Evolutionary conservation across 2,329 filamentous ascomycete genomes (phyloP), one percentile per base, ranked within the genome.

Genomic region (Colletotrichum truncatum): DNA sequence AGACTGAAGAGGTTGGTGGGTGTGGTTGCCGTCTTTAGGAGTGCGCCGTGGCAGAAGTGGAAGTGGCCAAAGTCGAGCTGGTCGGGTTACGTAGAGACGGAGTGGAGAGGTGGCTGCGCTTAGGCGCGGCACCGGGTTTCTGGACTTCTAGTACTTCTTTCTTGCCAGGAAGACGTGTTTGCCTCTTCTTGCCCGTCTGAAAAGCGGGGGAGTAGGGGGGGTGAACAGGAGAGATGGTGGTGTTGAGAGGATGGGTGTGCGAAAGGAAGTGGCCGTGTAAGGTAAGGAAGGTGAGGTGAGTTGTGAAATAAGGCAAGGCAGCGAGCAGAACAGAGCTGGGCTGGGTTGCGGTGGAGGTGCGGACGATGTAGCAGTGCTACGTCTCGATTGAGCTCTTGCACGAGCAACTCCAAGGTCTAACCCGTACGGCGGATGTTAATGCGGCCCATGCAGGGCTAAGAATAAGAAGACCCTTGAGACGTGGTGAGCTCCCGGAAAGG

Each of bases 41-140:
- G 57, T 36, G 63, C 63, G 57, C 63, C 51, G 63, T 56, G 63
- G 62, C 57, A 62, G 57, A 62, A 51, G 49, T 55, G 51, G 39
- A 62, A 49, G 41, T 49, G 49, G 46, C 62, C 49, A 52, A 46
- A 51, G 36, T 38, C 39, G 36, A 51, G 56, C 57, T 65, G 49
- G 48, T 36, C 32, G 32, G 62, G 39, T 48, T 65, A 34, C 41
- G 62, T 48, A 43, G 63, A 66, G 57, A 32, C 63, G 43, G 51
- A 55, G 57, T 66, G 63, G 63, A 49, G 63, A 55, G 63, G 63
- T 66, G 57, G 63, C 58, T 66, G 58, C 63, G 63, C 63, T 66
- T 66, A 51, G 63, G 58, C 63, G 51, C 57, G 34, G 51, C 63
- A 66, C 63, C 63, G 63, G 49, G 49, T 59, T 56, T 66, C 57